phyloP scores from a whole-genome alignment of 352 stramenopile species.

The Phytophthora constricta region DNA sequence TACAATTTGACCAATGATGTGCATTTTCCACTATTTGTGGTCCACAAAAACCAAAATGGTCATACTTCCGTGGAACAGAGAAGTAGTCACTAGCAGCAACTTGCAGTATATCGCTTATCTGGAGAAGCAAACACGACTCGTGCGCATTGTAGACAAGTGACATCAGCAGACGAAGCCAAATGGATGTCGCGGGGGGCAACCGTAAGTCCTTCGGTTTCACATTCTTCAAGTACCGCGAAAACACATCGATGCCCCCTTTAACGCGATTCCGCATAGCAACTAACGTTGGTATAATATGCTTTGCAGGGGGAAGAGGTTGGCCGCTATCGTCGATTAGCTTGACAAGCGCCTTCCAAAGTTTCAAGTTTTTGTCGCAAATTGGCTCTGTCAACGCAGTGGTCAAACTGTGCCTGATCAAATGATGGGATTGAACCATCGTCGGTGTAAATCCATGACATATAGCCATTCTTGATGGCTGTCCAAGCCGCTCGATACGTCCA shows the following conservation, averaged over 20 bases:
- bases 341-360: neutral
- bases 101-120: no score
- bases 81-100: no score
- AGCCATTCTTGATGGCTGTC: neutral
- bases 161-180: conserved; percentile 14
- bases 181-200: neutral
- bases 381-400: neutral
- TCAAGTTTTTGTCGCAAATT: neutral
- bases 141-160: conserved; percentile 16
- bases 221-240: conserved; percentile 12
- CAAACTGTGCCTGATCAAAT: neutral
- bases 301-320: neutral
- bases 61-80: no score
- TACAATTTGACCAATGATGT: no score
- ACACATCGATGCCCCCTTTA: conserved; percentile 12
- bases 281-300: conserved; percentile 9
- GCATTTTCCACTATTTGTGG: no score
- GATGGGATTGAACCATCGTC: neutral
- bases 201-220: conserved; percentile 2
- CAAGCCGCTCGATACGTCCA: neutral
- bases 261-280: conserved; percentile 4
- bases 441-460: neutral
- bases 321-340: neutral
- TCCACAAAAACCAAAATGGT: no score
- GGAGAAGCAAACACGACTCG: neutral